Evolutionary conservation across 345 rosid genomes (phyloP), one percentile per base, ranked within the genome.

Genomic region (Bruguiera sexangula): DNA sequence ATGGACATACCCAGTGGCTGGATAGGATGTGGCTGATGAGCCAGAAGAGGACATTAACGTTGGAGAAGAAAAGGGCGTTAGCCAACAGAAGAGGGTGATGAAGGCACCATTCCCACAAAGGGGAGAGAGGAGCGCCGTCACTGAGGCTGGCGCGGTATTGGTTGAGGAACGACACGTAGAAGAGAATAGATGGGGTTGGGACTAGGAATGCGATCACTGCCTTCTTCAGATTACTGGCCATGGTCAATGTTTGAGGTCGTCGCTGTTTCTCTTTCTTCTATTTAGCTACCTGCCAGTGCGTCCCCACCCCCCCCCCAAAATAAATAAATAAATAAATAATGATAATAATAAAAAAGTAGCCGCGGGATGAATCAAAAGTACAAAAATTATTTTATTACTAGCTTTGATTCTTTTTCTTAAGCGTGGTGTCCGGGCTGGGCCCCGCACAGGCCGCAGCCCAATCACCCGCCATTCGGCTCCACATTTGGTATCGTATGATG

Each of bases 41-140:
- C 97, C 97, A 94, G 89, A 94, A 92, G 81, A 89, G 83, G 46
- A 92, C 77, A 77, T 92, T 87, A 85, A 92, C 99, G 69, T 92
- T 95, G 76, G 92, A 76, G 93, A 88, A 90, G 90, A 95, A 95
- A 70, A 95, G 82, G 63, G 72, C 73, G 73, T 95, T 95, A 70
- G 84, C 96, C 15, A 95, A 69, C 1, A 95, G 82, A 66, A 92
- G 83, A 46, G 99, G 99, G 59, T 88, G 97, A 67, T 74, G 76
- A 63, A 80, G 81, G 86, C 93, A 92, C 97, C 97, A 92, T 16
- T 83, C 76, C 76, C 85, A 87, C 9, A 84, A 52, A 68, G 77
- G 69, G 22, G 86, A 79, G 62, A 80, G 69, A 46, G 53, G 19
- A 43, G 60, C 27, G 55, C 2, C 60, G 50, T 34, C 31, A 18